Percentiles rank a stretch among this genome's conserved stretches.
Conservation (phyloP, 306 rosid species). For the Trifolium pratense region DNA sequence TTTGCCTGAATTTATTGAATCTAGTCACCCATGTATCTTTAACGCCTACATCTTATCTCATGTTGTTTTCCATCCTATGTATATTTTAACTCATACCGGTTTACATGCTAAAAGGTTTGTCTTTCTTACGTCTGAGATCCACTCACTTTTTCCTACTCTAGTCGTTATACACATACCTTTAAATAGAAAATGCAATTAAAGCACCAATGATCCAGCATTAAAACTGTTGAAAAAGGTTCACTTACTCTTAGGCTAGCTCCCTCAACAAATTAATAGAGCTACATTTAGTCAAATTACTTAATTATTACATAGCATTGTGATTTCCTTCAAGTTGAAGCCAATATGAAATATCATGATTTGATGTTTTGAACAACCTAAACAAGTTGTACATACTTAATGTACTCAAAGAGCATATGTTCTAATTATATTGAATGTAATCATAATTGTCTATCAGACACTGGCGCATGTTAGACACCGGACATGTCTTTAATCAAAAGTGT, state of each 20-base stretch:
- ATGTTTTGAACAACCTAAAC: constrained; percentile 29
- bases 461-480: too few species aligned
- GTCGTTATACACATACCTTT: constrained; percentile 34
- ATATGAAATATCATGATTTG: neutral
- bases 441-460: too few species aligned
- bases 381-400: neutral
- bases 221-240: too few species aligned
- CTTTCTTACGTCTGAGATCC: constrained; percentile 40
- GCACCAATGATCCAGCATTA: too few species aligned
- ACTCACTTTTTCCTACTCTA: constrained; percentile 39
- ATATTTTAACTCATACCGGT: constrained; percentile 36
- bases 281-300: constrained; percentile 8
- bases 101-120: constrained; percentile 15
- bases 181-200: constrained; percentile 25
- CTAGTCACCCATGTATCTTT: constrained; percentile 38
- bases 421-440: too few species aligned
- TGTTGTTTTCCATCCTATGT: constrained; percentile 22
- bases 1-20: constrained; percentile 36
- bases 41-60: constrained; percentile 32
- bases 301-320: neutral
- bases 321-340: constrained; percentile 43
- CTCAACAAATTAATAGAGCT: neutral
- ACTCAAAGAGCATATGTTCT: neutral
- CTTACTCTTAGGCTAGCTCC: neutral
- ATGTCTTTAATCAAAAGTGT: too few species aligned